A percentile compares a stretch with the other conserved stretches of the same genome.
phyloP scores from a whole-genome alignment of 2,329 filamentous ascomycete genomes.

The Orbilia quercus region DNA sequence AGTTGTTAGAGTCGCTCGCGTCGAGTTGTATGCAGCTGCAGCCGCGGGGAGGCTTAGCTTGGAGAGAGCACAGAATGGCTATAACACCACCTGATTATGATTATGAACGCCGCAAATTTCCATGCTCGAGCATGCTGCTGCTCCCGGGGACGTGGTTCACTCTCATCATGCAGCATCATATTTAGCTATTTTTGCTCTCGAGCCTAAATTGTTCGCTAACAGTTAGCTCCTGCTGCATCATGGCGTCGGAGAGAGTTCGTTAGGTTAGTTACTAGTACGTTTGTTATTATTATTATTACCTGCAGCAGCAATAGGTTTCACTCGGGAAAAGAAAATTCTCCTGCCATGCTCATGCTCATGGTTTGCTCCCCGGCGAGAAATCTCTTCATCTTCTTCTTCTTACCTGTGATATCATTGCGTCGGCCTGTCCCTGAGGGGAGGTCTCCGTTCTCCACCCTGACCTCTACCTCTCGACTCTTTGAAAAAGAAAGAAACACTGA shows the following conservation, averaged over 20 bases:
- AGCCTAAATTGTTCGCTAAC: slow-evolving; percentile 51
- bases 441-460: slow-evolving; percentile 21
- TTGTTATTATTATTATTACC: slow-evolving; percentile 10
- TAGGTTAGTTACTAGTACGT: slow-evolving; percentile 2
- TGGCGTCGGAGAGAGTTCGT: slow-evolving; percentile 35
- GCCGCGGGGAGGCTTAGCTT: slow-evolving; percentile 47
- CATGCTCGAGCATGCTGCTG: not conserved
- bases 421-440: slow-evolving; percentile 14
- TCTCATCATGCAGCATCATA: slow-evolving; percentile 24
- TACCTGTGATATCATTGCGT: not conserved
- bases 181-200: slow-evolving; percentile 39
- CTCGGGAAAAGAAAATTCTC: slow-evolving; percentile 16
- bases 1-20: slow-evolving; percentile 29
- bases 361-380: too few species aligned
- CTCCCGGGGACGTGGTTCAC: slow-evolving; percentile 46
- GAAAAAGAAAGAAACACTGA: slow-evolving; percentile 1
- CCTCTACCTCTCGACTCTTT: not conserved
- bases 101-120: slow-evolving; percentile 49
- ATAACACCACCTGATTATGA: slow-evolving; percentile 51
- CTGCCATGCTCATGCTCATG: too few species aligned
- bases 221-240: slow-evolving; percentile 20
- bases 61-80: slow-evolving; percentile 4
- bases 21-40: slow-evolving; percentile 53
- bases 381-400: not conserved
- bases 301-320: slow-evolving; percentile 45